Evolutionary conservation across 257 asterid genomes (phyloP).

Genomic region (Eustoma russellianum): DNA sequence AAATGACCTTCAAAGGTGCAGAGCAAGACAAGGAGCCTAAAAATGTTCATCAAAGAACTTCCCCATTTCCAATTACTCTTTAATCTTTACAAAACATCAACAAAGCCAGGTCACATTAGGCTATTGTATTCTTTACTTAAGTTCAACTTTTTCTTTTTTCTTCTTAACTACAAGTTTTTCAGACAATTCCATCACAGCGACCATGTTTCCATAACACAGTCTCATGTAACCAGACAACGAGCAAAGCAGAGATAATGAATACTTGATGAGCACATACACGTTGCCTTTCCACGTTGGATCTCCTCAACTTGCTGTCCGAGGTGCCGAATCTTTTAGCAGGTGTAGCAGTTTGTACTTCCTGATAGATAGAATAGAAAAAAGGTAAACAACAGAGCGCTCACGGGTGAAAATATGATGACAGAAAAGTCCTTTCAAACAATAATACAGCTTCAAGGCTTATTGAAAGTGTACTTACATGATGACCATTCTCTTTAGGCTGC

Average conservation of each 20-base stretch:
- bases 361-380: constrained; percentile 10
- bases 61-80: too few species aligned
- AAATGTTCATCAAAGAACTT: too few species aligned
- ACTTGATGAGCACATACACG: constrained; percentile 38
- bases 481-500: constrained; percentile 66
- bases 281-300: constrained; percentile 59
- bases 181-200: not conserved
- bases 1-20: too few species aligned
- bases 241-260: not conserved
- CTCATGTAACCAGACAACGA: not conserved
- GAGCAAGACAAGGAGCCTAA: too few species aligned
- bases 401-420: not conserved
- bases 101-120: constrained; percentile 1
- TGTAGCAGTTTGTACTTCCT: constrained; percentile 43
- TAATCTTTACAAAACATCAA: constrained; percentile 2
- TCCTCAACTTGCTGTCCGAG: constrained; percentile 38
- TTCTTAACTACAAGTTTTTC: too few species aligned
- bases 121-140: too few species aligned
- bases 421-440: not conserved
- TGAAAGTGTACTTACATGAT: constrained; percentile 41
- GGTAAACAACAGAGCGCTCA: constrained; percentile 2
- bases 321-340: constrained; percentile 43
- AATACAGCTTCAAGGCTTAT: not conserved
- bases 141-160: too few species aligned
- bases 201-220: not conserved